phyloP scores from a whole-genome alignment of 768 basidiomycete genomes.

The Phylloporus sp. region DNA sequence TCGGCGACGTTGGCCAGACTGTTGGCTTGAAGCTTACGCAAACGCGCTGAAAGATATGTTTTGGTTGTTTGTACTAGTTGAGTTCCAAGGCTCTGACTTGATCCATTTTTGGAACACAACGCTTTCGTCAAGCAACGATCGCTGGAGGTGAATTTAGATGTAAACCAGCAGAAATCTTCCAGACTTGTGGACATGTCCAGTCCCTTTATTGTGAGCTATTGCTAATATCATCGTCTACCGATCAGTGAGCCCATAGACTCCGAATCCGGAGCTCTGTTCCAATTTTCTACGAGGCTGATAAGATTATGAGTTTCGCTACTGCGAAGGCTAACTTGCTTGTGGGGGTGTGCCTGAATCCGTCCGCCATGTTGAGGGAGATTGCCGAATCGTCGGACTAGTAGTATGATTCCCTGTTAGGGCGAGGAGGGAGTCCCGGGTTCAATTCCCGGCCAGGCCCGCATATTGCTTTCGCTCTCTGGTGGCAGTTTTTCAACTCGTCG shows the following conservation, averaged over 20 bases:
- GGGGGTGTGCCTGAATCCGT: too few species aligned
- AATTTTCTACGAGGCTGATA: too few species aligned
- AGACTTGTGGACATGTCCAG: too few species aligned
- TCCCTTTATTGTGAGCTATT: too few species aligned
- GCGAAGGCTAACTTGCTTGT: too few species aligned
- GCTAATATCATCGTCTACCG: too few species aligned
- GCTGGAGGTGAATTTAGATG: not conserved
- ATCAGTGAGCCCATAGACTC: too few species aligned
- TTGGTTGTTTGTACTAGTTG: conserved; percentile 29
- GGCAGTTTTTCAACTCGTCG: too few species aligned
- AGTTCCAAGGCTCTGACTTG: conserved; percentile 15
- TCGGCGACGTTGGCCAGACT: conserved; percentile 7
- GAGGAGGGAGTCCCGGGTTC: conserved; percentile 89
- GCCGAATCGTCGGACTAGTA: conserved; percentile 49
- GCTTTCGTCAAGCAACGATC: too few species aligned
- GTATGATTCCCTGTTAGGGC: conserved; percentile 65
- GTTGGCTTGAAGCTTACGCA: conserved; percentile 7
- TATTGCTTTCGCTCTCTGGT: too few species aligned
- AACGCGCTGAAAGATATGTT: conserved; percentile 4
- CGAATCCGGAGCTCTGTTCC: too few species aligned
- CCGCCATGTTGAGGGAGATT: not conserved
- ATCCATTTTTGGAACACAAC: conserved; percentile 10
- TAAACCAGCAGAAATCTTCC: not conserved
- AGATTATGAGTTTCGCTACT: too few species aligned
- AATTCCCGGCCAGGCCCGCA: conserved; percentile 73